Percentiles rank a stretch among this genome's conserved stretches.
These are phyloP conservation scores for Globisporangium spiculum DNA, from an alignment of 352 stramenopile species.

Conservation along the genomic window DNA sequence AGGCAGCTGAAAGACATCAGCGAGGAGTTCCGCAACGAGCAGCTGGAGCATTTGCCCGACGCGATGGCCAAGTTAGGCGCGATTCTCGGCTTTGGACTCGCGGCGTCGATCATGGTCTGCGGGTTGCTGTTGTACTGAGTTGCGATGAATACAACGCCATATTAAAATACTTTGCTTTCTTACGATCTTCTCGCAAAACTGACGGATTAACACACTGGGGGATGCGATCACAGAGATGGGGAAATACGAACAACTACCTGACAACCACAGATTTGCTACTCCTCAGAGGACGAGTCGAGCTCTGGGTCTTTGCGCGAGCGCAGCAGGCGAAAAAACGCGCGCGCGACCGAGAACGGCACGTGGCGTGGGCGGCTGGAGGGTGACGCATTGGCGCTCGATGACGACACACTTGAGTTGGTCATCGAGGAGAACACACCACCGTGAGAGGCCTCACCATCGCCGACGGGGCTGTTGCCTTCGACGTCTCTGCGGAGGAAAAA, in stretches of 20 bases:
- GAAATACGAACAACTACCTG: neutral
- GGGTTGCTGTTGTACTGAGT: conserved; percentile 24
- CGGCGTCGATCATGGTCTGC: conserved; percentile 56
- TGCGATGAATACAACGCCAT: neutral
- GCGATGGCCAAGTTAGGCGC: conserved; percentile 45
- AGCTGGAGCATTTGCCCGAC: conserved; percentile 53
- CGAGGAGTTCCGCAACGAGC: conserved; percentile 69
- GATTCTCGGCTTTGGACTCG: conserved; percentile 42
- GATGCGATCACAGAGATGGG: neutral
- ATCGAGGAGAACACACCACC: conserved; percentile 4
- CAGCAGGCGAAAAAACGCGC: conserved; percentile 66
- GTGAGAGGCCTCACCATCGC: neutral
- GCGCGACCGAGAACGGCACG: conserved; percentile 62
- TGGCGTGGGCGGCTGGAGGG: conserved; percentile 10
- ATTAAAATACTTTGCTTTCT: conserved; percentile 6
- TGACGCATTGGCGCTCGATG: neutral
- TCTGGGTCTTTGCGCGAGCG: conserved; percentile 33
- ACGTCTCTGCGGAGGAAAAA: conserved; percentile 16
- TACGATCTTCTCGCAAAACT: neutral
- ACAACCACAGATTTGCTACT: conserved; percentile 8
- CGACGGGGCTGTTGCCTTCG: conserved; percentile 5
- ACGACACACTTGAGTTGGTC: conserved; percentile 4
- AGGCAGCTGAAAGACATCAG: conserved; percentile 58
- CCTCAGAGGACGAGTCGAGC: conserved; percentile 19
- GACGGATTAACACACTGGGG: neutral